Evolutionary conservation across 1,284 basidiomycete species (phyloP), one percentile per base, ranked within the genome.

Genomic region (Cystobasidium slooffiae): DNA sequence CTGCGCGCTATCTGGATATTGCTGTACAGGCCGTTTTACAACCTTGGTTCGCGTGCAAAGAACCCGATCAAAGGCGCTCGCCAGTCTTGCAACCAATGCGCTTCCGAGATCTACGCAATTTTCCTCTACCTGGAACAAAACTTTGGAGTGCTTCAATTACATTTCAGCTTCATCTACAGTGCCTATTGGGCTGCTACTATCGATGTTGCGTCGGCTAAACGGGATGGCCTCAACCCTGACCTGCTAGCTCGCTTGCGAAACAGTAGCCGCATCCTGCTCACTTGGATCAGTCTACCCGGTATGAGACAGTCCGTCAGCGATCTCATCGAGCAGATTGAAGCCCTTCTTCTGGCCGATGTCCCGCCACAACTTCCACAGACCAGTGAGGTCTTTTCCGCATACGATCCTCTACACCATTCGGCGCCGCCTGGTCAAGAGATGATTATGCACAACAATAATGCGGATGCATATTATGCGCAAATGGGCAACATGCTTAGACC

Each of bases 221-320:
- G 66, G n/a, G 66, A 68, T 47, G 66, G 66, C 16, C 53, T 68
- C 18, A 56, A 59, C 20, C 66, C 66, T 9, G 66, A 68, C 20
- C 39, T 68, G 12, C 66, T 68, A 10, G 53, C 37, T 16, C 66
- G 66, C 6, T 22, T 68, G 12, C 37, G 66, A 31, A 68, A 68
- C 37, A 56, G 53, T 22, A 56, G 53, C 10, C 66, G 66, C 22
- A 59, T 68, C 22, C 66, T 68, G 1, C 66, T 68, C 14, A 68
- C 66, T 18, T 68, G 66, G 66, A 53, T 68, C 53, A 68, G 66
- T 53, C 22, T 68, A 39, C 66, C 66, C 10, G 66, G 66, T n/a
- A 68, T 68, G 66, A 68, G 31, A 24, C 66, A 68, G 46, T 68
- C 66, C 7, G 53, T 58, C 37, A 56, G 53, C 53, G 66, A 56